These are phyloP conservation scores for Sugiyamaella valdiviana DNA, from an alignment of 805 yeast species.

Conservation along the genomic window DNA sequence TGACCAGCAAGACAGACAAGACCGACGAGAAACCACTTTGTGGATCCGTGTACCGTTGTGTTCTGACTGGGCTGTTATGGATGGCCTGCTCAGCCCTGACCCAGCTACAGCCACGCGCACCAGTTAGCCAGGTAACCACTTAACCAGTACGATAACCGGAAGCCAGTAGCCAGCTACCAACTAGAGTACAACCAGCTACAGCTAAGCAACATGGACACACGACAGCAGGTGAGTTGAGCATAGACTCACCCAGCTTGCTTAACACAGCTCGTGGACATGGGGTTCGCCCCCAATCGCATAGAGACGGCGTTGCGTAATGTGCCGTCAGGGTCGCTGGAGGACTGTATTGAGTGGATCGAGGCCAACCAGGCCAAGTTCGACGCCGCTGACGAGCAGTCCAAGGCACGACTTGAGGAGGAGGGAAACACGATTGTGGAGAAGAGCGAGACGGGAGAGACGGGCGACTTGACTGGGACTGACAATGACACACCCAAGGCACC, in stretches of 20 bases:
- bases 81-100: no score
- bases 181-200: no score
- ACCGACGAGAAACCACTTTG: no score
- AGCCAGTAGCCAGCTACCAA: no score
- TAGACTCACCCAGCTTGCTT: background rate
- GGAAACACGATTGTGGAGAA: no score
- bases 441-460: no score
- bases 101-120: no score
- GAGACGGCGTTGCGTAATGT: constrained; percentile 27
- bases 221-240: constrained; percentile 2
- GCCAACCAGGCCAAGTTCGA: constrained; percentile 22
- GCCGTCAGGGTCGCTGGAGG: constrained; percentile 22
- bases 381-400: constrained; percentile 14
- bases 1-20: no score
- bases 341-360: constrained; percentile 31
- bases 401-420: constrained; percentile 1
- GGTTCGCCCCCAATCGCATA: constrained; percentile 28
- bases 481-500: constrained; percentile 3
- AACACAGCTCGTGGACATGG: constrained; percentile 28
- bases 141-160: no score
- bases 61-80: no score
- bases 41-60: no score
- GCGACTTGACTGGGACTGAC: background rate
- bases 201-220: background rate
- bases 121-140: no score